These are phyloP conservation scores for Waltergamsia citrina DNA, from an alignment of 2,329 filamentous ascomycete species.

Conservation along the genomic window DNA sequence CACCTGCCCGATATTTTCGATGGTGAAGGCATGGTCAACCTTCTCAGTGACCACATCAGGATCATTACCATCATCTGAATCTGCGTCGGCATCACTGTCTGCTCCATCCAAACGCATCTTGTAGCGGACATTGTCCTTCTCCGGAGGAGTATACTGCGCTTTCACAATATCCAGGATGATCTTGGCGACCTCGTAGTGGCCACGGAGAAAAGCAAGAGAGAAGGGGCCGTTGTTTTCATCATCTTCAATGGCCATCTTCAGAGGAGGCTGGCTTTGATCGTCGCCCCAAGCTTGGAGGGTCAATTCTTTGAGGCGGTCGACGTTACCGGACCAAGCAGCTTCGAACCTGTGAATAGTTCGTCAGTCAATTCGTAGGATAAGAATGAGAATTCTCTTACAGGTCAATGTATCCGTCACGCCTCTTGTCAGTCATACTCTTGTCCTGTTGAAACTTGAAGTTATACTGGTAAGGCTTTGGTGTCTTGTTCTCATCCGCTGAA, in stretches of 20 bases:
- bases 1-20: slow-evolving; percentile 65
- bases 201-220: slow-evolving; percentile 55
- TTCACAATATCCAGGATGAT: slow-evolving; percentile 61
- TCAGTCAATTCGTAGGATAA: neutral
- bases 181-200: slow-evolving; percentile 53
- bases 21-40: slow-evolving; percentile 59
- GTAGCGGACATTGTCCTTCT: slow-evolving; percentile 42
- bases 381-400: slow-evolving; percentile 35
- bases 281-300: slow-evolving; percentile 51
- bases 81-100: slow-evolving; percentile 19
- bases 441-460: slow-evolving; percentile 41
- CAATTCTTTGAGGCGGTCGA: slow-evolving; percentile 54
- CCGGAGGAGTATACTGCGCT: slow-evolving; percentile 54
- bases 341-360: slow-evolving; percentile 41
- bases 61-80: slow-evolving; percentile 21
- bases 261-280: slow-evolving; percentile 42
- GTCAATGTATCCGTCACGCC: slow-evolving; percentile 49
- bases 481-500: slow-evolving; percentile 4
- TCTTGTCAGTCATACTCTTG: slow-evolving; percentile 45
- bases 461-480: slow-evolving; percentile 32
- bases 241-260: slow-evolving; percentile 55
- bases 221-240: slow-evolving; percentile 46
- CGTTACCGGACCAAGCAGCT: slow-evolving; percentile 63
- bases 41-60: slow-evolving; percentile 41
- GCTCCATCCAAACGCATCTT: slow-evolving; percentile 28